These are phyloP conservation scores for Scedosporium boydii DNA, from an alignment of 2,329 filamentous ascomycete genomes.

Conservation along the genomic window DNA sequence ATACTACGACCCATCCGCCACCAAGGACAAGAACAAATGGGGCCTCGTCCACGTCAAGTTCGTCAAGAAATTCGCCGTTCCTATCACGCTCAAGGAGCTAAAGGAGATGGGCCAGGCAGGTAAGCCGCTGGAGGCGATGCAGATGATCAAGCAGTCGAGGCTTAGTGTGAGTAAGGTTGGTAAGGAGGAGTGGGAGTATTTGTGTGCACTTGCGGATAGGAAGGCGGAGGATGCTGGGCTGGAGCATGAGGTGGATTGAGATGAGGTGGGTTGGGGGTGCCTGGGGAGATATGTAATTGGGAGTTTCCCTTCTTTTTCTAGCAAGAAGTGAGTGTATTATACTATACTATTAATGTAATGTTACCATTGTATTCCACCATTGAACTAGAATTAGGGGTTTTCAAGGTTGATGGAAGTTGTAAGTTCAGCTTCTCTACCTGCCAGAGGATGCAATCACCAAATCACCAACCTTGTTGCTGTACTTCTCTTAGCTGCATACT, in stretches of 20 bases:
- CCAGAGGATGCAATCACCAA: too few species aligned
- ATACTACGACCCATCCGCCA: constrained; percentile 77
- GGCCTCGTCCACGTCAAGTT: constrained; percentile 84
- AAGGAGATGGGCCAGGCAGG: constrained; percentile 50
- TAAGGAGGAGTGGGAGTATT: constrained; percentile 53
- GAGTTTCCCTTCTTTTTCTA: too few species aligned
- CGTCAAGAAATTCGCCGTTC: constrained; percentile 66
- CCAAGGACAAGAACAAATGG: constrained; percentile 52
- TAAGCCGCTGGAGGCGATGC: constrained; percentile 60
- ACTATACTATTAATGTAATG: too few species aligned
- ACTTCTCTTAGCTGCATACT: too few species aligned
- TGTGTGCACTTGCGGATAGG: constrained; percentile 42
- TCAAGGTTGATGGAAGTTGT: too few species aligned
- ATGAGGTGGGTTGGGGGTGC: too few species aligned
- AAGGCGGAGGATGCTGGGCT: constrained; percentile 29
- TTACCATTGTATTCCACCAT: too few species aligned
- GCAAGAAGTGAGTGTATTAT: too few species aligned
- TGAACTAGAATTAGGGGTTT: too few species aligned
- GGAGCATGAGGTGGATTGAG: constrained; percentile 20
- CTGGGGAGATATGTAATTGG: too few species aligned
- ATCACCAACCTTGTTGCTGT: too few species aligned
- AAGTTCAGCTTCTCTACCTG: too few species aligned
- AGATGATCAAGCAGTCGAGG: constrained; percentile 72
- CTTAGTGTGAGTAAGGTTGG: constrained; percentile 70
- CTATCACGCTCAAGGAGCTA: constrained; percentile 63